phyloP scores from a whole-genome alignment of 768 basidiomycete genomes.

The Xerocomellus chrysenteron region DNA sequence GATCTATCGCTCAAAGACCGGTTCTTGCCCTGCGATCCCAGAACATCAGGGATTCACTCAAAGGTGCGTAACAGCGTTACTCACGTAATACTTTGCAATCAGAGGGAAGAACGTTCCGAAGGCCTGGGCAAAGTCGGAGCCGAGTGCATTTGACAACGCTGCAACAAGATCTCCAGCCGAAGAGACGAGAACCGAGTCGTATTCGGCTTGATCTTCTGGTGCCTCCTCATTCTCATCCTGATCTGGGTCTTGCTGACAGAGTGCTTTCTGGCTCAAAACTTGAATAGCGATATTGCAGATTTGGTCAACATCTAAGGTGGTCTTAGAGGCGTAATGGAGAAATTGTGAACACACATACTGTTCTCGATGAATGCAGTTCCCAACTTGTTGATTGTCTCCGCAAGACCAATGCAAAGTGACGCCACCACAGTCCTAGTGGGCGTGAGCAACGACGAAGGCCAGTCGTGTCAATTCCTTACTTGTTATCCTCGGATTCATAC shows the following conservation, averaged over 20 bases:
- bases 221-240: conserved; percentile 85
- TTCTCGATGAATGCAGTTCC: conserved; percentile 84
- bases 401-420: conserved; percentile 81
- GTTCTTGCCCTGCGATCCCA: conserved; percentile 62
- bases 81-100: conserved; percentile 88
- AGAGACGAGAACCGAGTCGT: conserved; percentile 92
- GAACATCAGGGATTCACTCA: not conserved
- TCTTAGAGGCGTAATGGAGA: conserved; percentile 3
- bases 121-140: conserved; percentile 75
- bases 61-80: conserved; percentile 28
- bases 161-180: conserved; percentile 94
- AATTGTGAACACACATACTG: conserved; percentile 47
- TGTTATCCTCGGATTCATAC: conserved; percentile 95
- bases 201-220: conserved; percentile 90
- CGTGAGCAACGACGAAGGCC: conserved; percentile 15
- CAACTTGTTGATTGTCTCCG: conserved; percentile 89
- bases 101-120: conserved; percentile 88
- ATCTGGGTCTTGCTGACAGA: conserved; percentile 96
- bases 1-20: conserved; percentile 91
- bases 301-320: conserved; percentile 58
- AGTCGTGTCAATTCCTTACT: conserved; percentile 55
- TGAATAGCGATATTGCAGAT: conserved; percentile 81
- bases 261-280: conserved; percentile 90
- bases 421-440: conserved; percentile 76
- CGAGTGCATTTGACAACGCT: conserved; percentile 82